Percentiles rank a stretch among this genome's conserved stretches.
Conservation (phyloP, 2,329 filamentous ascomycete species). For the Cryphonectria carpinicola region DNA sequence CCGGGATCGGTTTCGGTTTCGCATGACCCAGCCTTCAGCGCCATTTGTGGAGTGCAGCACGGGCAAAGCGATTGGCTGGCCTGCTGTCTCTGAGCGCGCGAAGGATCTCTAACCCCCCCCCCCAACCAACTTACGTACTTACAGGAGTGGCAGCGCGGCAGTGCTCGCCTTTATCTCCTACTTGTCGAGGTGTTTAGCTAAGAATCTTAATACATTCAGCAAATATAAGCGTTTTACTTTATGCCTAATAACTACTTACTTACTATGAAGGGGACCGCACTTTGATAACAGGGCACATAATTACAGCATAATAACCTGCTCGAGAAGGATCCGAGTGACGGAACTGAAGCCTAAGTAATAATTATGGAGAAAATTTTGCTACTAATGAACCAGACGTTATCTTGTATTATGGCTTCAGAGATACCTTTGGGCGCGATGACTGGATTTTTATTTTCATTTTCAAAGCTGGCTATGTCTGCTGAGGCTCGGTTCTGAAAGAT, state of each 20-base stretch:
- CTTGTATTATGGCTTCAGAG: no score
- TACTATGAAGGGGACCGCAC: not conserved
- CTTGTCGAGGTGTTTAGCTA: not conserved
- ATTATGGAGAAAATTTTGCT: no score
- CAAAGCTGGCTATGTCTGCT: no score
- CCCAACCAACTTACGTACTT: not conserved
- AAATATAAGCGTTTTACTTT: not conserved
- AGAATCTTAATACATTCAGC: no score
- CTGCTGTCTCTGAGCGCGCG: not conserved
- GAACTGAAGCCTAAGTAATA: no score
- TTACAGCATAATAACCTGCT: not conserved
- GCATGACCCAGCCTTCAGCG: not conserved
- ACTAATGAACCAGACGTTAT: no score
- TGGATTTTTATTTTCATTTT: no score
- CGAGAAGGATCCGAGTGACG: no score
- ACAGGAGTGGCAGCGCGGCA: not conserved
- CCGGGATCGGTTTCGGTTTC: conserved; percentile 26
- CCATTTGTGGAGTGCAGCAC: not conserved
- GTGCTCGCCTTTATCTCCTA: not conserved
- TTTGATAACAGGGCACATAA: not conserved
- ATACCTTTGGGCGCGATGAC: no score
- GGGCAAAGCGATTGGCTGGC: not conserved
- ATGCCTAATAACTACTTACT: not conserved
- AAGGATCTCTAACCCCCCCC: not conserved
- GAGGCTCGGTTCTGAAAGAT: no score